These are phyloP conservation scores for Nepenthes mirabilis DNA, from an alignment of 148 eudicot species.

Conservation along the genomic window DNA sequence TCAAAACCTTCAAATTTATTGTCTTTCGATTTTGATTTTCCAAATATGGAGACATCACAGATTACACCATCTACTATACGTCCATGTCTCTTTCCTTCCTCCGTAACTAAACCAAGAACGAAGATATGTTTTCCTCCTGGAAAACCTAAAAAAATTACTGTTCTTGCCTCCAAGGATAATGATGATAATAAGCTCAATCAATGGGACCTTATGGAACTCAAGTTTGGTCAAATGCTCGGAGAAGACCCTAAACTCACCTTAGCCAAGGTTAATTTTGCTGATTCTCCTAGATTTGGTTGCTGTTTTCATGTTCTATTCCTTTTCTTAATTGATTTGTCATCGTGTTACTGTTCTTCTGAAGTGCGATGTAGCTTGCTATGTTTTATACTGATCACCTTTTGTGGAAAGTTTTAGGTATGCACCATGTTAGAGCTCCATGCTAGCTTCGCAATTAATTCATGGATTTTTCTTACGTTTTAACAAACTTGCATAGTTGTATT, in stretches of 20 bases:
- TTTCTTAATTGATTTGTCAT: neutral
- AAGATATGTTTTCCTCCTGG: too few species aligned
- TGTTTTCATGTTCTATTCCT: neutral
- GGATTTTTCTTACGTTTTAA: neutral
- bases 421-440: too few species aligned
- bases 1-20: too few species aligned
- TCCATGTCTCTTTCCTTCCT: too few species aligned
- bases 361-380: neutral
- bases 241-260: constrained; percentile 91
- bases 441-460: neutral
- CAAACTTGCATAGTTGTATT: neutral
- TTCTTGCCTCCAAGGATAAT: constrained; percentile 41
- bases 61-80: too few species aligned
- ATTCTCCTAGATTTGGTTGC: neutral
- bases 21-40: too few species aligned
- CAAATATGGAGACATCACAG: too few species aligned
- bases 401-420: too few species aligned
- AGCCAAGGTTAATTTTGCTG: constrained; percentile 47
- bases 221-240: constrained; percentile 78
- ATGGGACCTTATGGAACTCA: constrained; percentile 78
- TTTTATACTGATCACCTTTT: too few species aligned
- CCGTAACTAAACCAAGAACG: too few species aligned
- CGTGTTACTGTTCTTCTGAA: neutral
- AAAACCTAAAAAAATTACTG: too few species aligned
- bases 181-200: constrained; percentile 24